Conservation (phyloP, 169 alveolate genomes). For the Miamiensis avidus region DNA sequence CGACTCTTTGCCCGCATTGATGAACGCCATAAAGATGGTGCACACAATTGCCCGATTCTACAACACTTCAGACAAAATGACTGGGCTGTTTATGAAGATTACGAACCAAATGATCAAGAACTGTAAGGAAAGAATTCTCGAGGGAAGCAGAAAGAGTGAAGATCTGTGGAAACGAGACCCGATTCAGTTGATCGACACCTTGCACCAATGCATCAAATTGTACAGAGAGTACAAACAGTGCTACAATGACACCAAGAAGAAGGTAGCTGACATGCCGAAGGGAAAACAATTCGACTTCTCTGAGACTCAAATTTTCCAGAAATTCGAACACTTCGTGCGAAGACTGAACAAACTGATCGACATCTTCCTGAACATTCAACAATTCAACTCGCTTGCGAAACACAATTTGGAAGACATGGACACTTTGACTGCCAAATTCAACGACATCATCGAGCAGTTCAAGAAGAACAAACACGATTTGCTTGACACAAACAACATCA, state of each 20-base stretch:
- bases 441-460: conserved; percentile 86
- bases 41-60: conserved; percentile 97
- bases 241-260: conserved; percentile 90
- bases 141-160: conserved; percentile 55
- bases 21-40: conserved; percentile 95
- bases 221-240: conserved; percentile 92
- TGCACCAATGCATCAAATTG: conserved; percentile 91
- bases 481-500: conserved; percentile 91
- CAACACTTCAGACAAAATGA: conserved; percentile 95
- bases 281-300: conserved; percentile 95
- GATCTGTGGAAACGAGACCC: conserved; percentile 92
- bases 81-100: conserved; percentile 94
- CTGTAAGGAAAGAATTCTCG: conserved; percentile 90
- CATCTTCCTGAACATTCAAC: conserved; percentile 93
- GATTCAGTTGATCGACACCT: conserved; percentile 88
- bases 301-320: conserved; percentile 95
- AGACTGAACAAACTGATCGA: conserved; percentile 95
- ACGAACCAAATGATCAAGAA: conserved; percentile 93
- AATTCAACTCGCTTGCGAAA: conserved; percentile 90
- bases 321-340: conserved; percentile 95
- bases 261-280: conserved; percentile 90
- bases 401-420: conserved; percentile 95
- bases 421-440: conserved; percentile 85
- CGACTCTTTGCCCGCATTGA: conserved; percentile 93
- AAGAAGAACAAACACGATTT: conserved; percentile 87